These are phyloP conservation scores for Platanus orientalis DNA, from an alignment of 164 flowering plant species.

Conservation along the genomic window DNA sequence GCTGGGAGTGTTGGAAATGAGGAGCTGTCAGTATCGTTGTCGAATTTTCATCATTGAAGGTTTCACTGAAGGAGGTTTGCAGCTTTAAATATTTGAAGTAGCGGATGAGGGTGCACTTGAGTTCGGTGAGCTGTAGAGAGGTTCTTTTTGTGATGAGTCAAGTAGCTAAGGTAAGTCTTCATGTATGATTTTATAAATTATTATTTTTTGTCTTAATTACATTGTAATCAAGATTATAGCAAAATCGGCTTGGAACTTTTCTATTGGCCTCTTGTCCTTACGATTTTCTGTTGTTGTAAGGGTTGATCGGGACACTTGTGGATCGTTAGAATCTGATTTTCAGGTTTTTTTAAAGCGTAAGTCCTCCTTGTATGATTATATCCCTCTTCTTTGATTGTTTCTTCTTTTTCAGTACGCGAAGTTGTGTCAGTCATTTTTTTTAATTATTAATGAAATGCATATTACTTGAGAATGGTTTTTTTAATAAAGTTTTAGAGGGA, in stretches of 20 bases:
- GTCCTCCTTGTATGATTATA: too few species aligned
- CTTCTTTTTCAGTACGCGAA: too few species aligned
- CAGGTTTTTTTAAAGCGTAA: too few species aligned
- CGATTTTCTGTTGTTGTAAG: too few species aligned
- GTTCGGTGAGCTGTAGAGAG: slow-evolving; percentile 53
- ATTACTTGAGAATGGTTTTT: too few species aligned
- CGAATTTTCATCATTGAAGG: slow-evolving; percentile 29
- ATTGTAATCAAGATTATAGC: not conserved
- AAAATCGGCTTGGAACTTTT: not conserved
- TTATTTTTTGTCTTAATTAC: not conserved
- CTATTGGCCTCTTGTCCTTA: too few species aligned
- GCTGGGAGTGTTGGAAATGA: slow-evolving; percentile 9
- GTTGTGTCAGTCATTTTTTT: too few species aligned
- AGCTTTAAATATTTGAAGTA: slow-evolving; percentile 83
- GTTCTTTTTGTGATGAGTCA: slow-evolving; percentile 64
- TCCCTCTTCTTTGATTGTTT: too few species aligned
- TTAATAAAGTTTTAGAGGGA: too few species aligned
- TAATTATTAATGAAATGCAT: too few species aligned
- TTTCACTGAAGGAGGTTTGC: slow-evolving; percentile 70
- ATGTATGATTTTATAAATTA: not conserved
- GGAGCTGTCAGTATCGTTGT: slow-evolving; percentile 16
- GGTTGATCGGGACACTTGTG: too few species aligned
- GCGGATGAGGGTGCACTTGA: slow-evolving; percentile 69
- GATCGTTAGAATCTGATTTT: too few species aligned
- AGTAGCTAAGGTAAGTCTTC: slow-evolving; percentile 58